Conservation (phyloP, 257 asterid species). For the Solanum lignicaule region DNA sequence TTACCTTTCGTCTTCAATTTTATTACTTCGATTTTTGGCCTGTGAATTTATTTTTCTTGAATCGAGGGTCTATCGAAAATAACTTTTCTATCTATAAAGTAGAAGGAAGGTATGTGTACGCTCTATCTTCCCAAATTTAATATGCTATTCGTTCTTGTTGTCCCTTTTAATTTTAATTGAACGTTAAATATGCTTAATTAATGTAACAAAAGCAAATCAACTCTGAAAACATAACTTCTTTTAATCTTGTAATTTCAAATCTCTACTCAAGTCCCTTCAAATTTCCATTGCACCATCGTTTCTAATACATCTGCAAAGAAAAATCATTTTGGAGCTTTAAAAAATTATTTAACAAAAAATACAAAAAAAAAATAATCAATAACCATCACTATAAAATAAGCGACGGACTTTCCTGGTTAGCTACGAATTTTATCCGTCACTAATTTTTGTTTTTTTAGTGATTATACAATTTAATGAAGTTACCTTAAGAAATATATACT, state of each 20-base stretch:
- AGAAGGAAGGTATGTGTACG: too few relatives aligned
- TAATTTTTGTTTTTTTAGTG: too few relatives aligned
- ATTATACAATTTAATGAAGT: too few relatives aligned
- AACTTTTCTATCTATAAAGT: too few relatives aligned
- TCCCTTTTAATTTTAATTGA: too few relatives aligned
- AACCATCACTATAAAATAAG: not conserved
- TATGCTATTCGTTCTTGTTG: too few relatives aligned
- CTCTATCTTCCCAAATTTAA: too few relatives aligned
- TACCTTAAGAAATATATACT: too few relatives aligned
- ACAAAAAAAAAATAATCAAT: too few relatives aligned
- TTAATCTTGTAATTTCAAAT: not conserved
- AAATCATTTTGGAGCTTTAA: not conserved
- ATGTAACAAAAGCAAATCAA: not conserved
- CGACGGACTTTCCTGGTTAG: not conserved
- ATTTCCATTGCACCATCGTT: not conserved
- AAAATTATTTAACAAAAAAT: not conserved
- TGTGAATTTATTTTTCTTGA: too few relatives aligned
- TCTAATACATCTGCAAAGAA: not conserved
- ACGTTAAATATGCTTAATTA: not conserved
- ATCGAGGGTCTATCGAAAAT: too few relatives aligned
- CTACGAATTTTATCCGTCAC: accelerated
- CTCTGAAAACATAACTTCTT: not conserved
- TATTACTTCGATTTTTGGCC: too few relatives aligned
- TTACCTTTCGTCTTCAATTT: not conserved
- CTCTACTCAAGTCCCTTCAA: not conserved